A percentile compares a stretch with the other conserved stretches of the same genome.
phyloP scores from a whole-genome alignment of 2,329 filamentous ascomycete species.

The Xylaria sp. region DNA sequence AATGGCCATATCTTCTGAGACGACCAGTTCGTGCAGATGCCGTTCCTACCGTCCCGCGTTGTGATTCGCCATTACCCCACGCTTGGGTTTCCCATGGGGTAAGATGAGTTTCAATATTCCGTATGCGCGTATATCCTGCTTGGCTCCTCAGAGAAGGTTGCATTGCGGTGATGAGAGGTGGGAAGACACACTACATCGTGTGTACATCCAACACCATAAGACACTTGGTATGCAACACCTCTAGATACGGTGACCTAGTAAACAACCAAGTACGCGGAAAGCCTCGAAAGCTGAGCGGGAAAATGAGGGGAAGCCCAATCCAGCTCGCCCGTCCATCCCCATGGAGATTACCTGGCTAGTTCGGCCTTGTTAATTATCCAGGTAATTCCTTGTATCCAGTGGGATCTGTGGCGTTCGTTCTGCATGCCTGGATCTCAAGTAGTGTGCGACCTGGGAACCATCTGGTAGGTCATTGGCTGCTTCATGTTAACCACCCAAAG shows the following conservation, averaged over 20 bases:
- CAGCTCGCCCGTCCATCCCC: neutral
- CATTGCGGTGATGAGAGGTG: too few species aligned
- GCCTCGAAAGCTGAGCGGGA: too few species aligned
- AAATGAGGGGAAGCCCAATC: neutral
- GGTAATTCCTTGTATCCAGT: neutral
- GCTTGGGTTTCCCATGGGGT: constrained; percentile 7
- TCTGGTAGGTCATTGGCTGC: neutral
- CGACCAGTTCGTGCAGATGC: neutral
- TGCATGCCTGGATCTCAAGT: neutral
- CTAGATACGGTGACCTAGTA: too few species aligned
- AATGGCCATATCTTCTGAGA: neutral
- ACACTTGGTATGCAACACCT: too few species aligned
- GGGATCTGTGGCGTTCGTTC: neutral
- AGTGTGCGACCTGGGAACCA: neutral
- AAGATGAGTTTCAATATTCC: constrained; percentile 10
- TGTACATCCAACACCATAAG: too few species aligned
- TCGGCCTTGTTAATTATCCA: neutral
- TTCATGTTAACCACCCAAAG: neutral
- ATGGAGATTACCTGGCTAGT: neutral
- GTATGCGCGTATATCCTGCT: neutral
- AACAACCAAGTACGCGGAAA: too few species aligned
- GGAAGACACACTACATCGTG: too few species aligned
- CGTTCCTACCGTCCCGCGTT: neutral
- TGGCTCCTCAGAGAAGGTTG: too few species aligned
- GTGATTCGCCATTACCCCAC: constrained; percentile 29